Evolutionary conservation across 2,329 filamentous ascomycete species (phyloP), one percentile per base, ranked within the genome.

Genomic region (Aspergillus vadensis): DNA sequence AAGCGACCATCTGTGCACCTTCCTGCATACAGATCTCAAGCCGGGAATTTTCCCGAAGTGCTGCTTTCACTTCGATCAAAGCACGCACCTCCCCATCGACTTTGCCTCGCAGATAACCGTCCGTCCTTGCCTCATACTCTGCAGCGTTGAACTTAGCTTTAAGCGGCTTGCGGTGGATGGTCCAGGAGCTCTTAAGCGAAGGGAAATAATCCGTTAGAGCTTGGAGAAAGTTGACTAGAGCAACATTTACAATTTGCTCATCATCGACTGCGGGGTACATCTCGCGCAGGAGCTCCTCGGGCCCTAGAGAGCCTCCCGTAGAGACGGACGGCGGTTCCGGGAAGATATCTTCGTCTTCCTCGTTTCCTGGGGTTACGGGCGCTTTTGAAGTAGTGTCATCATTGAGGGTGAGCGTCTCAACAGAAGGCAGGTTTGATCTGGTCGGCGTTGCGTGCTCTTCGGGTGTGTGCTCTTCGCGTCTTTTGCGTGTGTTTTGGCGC

Each of bases 251-350:
- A 14, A 43, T n/a, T 43, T 43, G 17, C 2, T 43, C 39, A 2
- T 43, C 39, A 9, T 43, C 39, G 3, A 19, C 15, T 2, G 15
- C 0, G 0, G 39, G 39, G 14, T 43, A 43, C 39, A 2, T 43
- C 0, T 43, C 39, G 15, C 4, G 3, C 1, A n/a, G 4, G 4
- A 43, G 7, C 17, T 43, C 39, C 17, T n/a, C 7, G 2, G 39
- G 39, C 17, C 39, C 39, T 1, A 9, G 39, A 43, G 39, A 43
- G 17, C n/a, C 39, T 43, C 7, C 10, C 39, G 39, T 17, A 0
- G 17, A 43, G 4, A 4, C 0, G 10, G 39, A 19, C 27, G 10
- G 1, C 1, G 27, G 27, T 2, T 2, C 27, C 0, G 27, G 0
- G 17, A n/a, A 14, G 39, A 4, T 0, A 10, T 43, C 39, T 1